Evolutionary conservation across 1,284 basidiomycete genomes (phyloP), one percentile per base, ranked within the genome.

Genomic region (Tilletia walkeri): DNA sequence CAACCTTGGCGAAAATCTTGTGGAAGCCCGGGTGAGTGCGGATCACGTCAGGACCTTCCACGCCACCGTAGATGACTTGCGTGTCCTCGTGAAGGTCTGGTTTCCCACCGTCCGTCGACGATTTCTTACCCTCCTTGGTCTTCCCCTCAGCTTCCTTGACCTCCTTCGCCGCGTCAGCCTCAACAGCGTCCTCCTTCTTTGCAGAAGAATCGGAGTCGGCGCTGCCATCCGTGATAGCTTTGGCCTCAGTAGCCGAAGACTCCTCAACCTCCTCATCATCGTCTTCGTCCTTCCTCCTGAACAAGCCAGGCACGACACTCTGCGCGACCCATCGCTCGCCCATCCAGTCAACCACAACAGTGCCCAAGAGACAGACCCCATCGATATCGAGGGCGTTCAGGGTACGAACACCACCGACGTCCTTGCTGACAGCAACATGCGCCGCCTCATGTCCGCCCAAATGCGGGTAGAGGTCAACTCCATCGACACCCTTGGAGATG

Each of bases 91-190:
- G 66, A 76, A 56, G 34, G 20, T 56, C 54, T 34, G 20, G 20
- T 24, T 56, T 56, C 20, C 10, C 54, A 56, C 12, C 20, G 3
- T n/a, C 54, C 6, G 54, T 30, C 61, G 80, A 77, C 73, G 81
- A 77, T 47, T 77, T 75, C 71, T 81, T 79, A 41, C 72, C 72
- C 50, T 78, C 76, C 34, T 75, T 77, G 2, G 81, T 77, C 85
- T 90, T 88, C 85, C 92, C 91, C 73, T 91, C 86, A 74, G 90
- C 90, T 70, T 89, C 90, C 49, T 75, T 70, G 4, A 10, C 56
- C 30, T 71, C 70, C 12, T 70, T 73, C 7, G 70, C 70, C 34
- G 70, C 75, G 18, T 65, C 48, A 36, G 66, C 68, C 39, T 65
- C 59, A 47, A 69, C 66, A 6, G 71, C 72, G 68, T 24, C 68